Evolutionary conservation across 1,284 basidiomycete species (phyloP).

Genomic region (Fomitopsis betulina): DNA sequence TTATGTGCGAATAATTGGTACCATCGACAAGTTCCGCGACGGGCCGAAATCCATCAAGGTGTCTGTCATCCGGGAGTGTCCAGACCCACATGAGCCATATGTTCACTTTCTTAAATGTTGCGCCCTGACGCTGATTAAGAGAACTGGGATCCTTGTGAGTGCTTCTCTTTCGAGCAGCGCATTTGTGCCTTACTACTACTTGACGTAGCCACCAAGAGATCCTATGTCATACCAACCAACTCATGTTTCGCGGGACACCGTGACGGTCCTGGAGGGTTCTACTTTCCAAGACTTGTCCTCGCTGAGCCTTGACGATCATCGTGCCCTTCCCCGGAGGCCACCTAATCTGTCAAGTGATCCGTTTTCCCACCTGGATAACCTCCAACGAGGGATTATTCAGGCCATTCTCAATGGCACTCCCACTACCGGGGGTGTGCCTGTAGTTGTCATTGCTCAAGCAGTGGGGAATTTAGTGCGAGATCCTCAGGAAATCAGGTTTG

Average conservation of each 20-base stretch:
- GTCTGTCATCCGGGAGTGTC: conserved; percentile 40
- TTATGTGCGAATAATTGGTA: conserved; percentile 25
- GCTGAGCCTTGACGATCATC: conserved; percentile 2
- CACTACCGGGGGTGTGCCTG: conserved; percentile 37
- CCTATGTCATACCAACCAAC: neutral
- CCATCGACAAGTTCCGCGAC: conserved; percentile 1
- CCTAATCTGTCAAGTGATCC: conserved; percentile 29
- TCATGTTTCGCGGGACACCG: neutral
- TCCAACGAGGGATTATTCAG: conserved; percentile 65
- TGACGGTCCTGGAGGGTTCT: neutral
- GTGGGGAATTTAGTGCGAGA: conserved; percentile 36
- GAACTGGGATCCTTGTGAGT: conserved; percentile 27
- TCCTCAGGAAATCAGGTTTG: conserved; percentile 43
- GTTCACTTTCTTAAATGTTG: conserved; percentile 56
- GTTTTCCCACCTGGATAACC: conserved; percentile 50
- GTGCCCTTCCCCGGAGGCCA: neutral
- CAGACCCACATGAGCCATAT: conserved; percentile 53
- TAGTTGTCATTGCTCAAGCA: conserved; percentile 52
- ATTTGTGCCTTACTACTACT: neutral
- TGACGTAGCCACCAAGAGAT: neutral
- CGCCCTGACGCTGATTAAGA: conserved; percentile 35
- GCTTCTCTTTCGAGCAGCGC: neutral
- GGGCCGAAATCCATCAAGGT: conserved; percentile 42
- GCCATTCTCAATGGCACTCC: conserved; percentile 40
- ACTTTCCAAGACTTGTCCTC: neutral